Percentiles rank a stretch among this genome's conserved stretches.
Conservation (phyloP, 2,329 filamentous ascomycete species). For the Phaeosphaeria sp. region DNA sequence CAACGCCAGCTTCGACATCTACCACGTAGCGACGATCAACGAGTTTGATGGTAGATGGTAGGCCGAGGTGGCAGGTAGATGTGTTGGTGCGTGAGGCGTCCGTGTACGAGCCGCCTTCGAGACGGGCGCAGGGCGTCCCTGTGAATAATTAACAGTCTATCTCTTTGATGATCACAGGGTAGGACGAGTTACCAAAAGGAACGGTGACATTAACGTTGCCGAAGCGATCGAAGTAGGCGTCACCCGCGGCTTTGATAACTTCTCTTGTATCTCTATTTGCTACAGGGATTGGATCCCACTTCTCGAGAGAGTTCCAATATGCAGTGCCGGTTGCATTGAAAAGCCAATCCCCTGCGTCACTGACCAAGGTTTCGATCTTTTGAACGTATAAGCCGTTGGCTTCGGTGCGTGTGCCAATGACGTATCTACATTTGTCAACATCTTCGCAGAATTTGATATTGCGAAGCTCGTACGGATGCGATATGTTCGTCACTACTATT, state of each 20-base stretch:
- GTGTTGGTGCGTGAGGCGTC: conserved; percentile 15
- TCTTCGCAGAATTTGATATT: neutral
- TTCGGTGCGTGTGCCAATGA: conserved; percentile 26
- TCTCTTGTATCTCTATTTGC: conserved; percentile 15
- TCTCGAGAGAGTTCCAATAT: conserved; percentile 19
- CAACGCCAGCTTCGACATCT: conserved; percentile 31
- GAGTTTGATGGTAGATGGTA: conserved; percentile 28
- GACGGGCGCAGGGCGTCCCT: conserved; percentile 30
- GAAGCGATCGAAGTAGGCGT: conserved; percentile 31
- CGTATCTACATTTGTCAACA: conserved; percentile 13
- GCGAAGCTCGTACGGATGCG: neutral
- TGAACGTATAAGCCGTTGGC: conserved; percentile 18
- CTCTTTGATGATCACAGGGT: neutral
- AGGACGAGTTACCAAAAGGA: conserved; percentile 15
- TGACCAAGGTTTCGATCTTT: conserved; percentile 29
- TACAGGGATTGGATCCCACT: conserved; percentile 23
- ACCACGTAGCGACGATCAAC: conserved; percentile 33
- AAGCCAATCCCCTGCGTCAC: conserved; percentile 29
- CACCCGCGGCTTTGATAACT: conserved; percentile 29
- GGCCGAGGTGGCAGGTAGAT: conserved; percentile 25
- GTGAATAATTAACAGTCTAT: neutral
- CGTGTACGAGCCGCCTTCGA: conserved; percentile 36
- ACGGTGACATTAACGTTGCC: conserved; percentile 21
- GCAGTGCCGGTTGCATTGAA: conserved; percentile 27
- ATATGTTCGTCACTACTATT: conserved; percentile 15